Percentiles rank a stretch among this genome's conserved stretches.
phyloP scores from a whole-genome alignment of 768 basidiomycete genomes.

The Boletus sensibilis region DNA sequence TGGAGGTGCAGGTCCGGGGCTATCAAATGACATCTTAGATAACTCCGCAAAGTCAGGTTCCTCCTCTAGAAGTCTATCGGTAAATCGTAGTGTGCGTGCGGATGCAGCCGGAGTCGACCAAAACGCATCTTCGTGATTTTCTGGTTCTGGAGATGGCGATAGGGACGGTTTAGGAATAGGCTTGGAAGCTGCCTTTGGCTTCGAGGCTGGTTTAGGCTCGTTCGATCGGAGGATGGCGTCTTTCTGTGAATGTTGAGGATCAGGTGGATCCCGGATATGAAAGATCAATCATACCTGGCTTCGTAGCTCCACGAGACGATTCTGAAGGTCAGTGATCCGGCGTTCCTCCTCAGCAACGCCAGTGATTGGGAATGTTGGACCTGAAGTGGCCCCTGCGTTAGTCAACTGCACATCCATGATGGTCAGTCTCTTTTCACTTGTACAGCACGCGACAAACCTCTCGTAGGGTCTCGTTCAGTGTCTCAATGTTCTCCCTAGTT shows the following conservation, averaged over 20 bases:
- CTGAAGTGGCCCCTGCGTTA: conserved; percentile 11
- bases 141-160: conserved; percentile 26
- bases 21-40: conserved; percentile 46
- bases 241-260: conserved; percentile 22
- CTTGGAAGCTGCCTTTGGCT: conserved; percentile 14
- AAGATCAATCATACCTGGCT: conserved; percentile 34
- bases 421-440: conserved; percentile 6
- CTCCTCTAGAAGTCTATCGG: conserved; percentile 63
- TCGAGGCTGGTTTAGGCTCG: conserved; percentile 7
- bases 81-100: conserved; percentile 60
- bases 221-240: conserved; percentile 27
- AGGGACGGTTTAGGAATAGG: conserved; percentile 11
- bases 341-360: conserved; percentile 41
- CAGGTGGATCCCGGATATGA: neutral
- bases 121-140: conserved; percentile 53
- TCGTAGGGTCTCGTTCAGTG: conserved; percentile 36
- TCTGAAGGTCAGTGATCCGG: conserved; percentile 43
- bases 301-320: conserved; percentile 40
- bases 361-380: conserved; percentile 27
- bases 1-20: conserved; percentile 38
- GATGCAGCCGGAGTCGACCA: conserved; percentile 59
- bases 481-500: conserved; percentile 37
- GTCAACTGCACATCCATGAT: conserved; percentile 13
- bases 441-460: conserved; percentile 34
- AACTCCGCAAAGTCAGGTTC: conserved; percentile 55